Conservation (phyloP, 345 rosid genomes). For the Eucalyptus microcorys region DNA sequence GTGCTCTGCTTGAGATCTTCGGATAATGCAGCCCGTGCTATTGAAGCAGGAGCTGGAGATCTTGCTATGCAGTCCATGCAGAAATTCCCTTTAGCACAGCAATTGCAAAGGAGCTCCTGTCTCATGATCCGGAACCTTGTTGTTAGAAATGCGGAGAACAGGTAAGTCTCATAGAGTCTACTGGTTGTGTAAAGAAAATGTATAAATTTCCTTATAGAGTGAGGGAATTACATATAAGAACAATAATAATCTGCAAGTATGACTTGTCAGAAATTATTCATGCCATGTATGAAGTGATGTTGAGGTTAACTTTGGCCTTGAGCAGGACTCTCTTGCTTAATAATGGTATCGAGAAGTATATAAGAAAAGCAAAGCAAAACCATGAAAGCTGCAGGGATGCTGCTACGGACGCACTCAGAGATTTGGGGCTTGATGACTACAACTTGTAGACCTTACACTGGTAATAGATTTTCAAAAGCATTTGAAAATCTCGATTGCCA, state of each 20-base stretch:
- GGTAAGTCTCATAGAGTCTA: constrained; percentile 16
- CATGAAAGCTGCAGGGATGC: constrained; percentile 62
- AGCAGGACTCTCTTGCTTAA: constrained; percentile 56
- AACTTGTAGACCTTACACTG: background rate
- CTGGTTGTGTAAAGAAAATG: background rate
- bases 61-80: constrained; percentile 80
- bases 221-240: background rate
- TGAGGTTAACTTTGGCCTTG: background rate
- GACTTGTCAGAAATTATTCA: background rate
- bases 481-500: background rate
- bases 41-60: constrained; percentile 95
- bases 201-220: background rate
- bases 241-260: background rate
- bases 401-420: constrained; percentile 88
- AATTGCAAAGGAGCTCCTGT: constrained; percentile 67
- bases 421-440: constrained; percentile 13
- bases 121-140: constrained; percentile 87
- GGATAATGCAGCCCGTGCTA: constrained; percentile 69
- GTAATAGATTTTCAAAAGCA: background rate
- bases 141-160: constrained; percentile 76
- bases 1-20: constrained; percentile 84
- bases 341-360: constrained; percentile 58
- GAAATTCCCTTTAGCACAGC: constrained; percentile 59
- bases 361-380: constrained; percentile 66
- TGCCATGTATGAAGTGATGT: background rate